Evolutionary conservation across 2,329 filamentous ascomycete genomes (phyloP), one percentile per base, ranked within the genome.

Genomic region (Xylaria sp.): DNA sequence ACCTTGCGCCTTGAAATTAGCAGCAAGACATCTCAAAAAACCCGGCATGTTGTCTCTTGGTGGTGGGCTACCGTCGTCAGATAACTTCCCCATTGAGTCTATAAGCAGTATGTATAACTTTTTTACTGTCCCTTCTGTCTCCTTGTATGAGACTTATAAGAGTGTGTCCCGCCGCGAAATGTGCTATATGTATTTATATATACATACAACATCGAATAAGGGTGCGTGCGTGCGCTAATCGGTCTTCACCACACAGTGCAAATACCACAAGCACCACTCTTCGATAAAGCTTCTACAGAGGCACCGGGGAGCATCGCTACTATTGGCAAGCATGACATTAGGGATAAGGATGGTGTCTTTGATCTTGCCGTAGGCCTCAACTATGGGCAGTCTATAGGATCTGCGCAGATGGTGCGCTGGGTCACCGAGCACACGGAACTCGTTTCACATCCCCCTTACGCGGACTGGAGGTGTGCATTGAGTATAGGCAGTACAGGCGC

Each of bases 341-440:
- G 59, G 14, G 67, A 70, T n/a, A 67, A 69, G 19, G 70, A 70
- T 23, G 72, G 71, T 43, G 78, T 80, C 37, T 86, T 85, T 69
- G 95, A 99, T 78, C 86, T 99, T 54, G 87, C 91, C 47, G 92
- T 96, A 65, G 91, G 91, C 1, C 88, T 97, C 75, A 98, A 99
- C 79, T 99, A 99, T 76, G 92, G 91, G 35, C 93, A 97, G 78
- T 89, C 93, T 8, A 88, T 88, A 17, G 95, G 95, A 17, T 87
- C 92, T 11, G 90, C 92, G 3, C 95, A 97, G 78, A 83, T 99
- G 76, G 81, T 97, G 66, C 89, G 95, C 63, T 98, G 91, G 79
- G 83, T 98, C 53, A 96, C 94, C 0, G 95, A 99, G 80, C 95
- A 98, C 78, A 96, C 94, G 0, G 94, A 99, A 78, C 87, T 98